Evolutionary conservation across 2,329 filamentous ascomycete species (phyloP), one percentile per base, ranked within the genome.

Genomic region (Pestalotiopsis sp.): DNA sequence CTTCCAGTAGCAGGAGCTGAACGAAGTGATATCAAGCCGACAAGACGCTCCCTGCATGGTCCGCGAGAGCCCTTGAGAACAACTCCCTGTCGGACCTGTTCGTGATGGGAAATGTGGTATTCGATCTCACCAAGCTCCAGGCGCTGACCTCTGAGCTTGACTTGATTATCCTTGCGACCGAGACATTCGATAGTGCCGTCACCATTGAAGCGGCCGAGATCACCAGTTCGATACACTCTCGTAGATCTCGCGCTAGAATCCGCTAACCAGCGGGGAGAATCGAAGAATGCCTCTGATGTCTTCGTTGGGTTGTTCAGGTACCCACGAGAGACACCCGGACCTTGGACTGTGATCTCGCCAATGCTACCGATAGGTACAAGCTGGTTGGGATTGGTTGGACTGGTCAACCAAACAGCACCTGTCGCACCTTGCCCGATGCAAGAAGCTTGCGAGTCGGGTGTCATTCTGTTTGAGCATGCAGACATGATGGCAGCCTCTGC

Each of bases 401-500:
- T 36, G 52, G 56, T 66, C 27, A 66, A 20, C 65, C 65, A 66
- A 13, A 66, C 40, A 38, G 52, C 27, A 14, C 65, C 52, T 40
- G 52, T 60, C 12, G 58, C 31, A 2, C 27, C 65, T 11, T 45
- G 40, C n/a, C 65, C 65, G 20, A 66, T 66, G 27, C 56, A 59
- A 14, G 65, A 66, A 14, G 36, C 36, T 17, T 60, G 65, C 27
- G 65, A 59, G 52, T 38, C 31, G 20, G 23, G 7, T 14, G 25
- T 13, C 52, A 59, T 23, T 11, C 17, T 40, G 17, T 27, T 38
- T 23, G 63, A 66, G 49, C 65, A 66, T 11, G 56, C 65, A 31
- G 63, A 66, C 65, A 66, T 59, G n/a, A 60, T 59, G 17, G 65
- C 56, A 45, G 52, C 57, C 56, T 78, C 77, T 25, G 71, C 73